phyloP scores from a whole-genome alignment of 768 basidiomycete genomes.

The Cystobasidium onofrii region DNA sequence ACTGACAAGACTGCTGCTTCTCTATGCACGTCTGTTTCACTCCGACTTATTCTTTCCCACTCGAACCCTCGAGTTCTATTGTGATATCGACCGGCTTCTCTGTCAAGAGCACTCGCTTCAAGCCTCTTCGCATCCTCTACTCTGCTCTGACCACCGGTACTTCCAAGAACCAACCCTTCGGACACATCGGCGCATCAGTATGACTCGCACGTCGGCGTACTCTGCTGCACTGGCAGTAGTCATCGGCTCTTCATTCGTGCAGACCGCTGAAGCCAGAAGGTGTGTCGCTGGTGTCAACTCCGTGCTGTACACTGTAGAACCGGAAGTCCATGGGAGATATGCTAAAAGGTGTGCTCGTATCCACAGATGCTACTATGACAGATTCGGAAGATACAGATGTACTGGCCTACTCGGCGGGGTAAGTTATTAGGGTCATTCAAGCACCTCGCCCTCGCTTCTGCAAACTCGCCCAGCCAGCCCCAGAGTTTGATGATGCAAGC shows the following conservation, averaged over 20 bases:
- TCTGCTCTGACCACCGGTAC: too few species aligned
- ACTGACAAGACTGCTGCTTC: too few species aligned
- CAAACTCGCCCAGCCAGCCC: background rate
- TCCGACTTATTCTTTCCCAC: too few species aligned
- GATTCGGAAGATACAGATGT: slow-evolving; percentile 13
- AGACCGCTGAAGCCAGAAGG: slow-evolving; percentile 6
- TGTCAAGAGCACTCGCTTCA: too few species aligned
- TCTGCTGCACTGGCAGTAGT: background rate
- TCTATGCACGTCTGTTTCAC: too few species aligned
- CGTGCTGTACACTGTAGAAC: too few species aligned
- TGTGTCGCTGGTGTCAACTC: background rate
- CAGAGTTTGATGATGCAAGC: background rate
- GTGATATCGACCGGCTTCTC: too few species aligned
- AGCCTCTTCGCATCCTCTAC: too few species aligned
- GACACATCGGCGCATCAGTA: too few species aligned
- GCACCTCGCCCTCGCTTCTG: background rate
- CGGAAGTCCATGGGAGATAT: background rate
- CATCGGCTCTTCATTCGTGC: background rate
- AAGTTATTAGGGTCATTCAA: background rate
- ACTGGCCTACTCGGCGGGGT: slow-evolving; percentile 12
- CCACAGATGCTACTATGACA: slow-evolving; percentile 19
- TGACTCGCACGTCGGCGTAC: background rate
- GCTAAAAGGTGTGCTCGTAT: background rate
- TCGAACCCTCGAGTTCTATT: too few species aligned
- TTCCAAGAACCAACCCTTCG: background rate